Evolutionary conservation across 441 rosid genomes (phyloP).

Genomic region (Gossypium gossypioides): DNA sequence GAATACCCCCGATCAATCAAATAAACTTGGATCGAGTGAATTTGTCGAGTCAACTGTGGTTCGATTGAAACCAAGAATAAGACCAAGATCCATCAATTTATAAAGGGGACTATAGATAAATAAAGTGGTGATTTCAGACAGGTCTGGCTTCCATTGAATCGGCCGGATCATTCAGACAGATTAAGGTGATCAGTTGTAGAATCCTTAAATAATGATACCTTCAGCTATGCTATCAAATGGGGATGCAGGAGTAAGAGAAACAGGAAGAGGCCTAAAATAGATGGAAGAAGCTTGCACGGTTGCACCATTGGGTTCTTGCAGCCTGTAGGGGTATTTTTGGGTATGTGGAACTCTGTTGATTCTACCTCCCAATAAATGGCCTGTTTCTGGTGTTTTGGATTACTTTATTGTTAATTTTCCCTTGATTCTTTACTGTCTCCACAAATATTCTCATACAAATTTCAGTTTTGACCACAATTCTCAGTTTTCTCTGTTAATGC

Average conservation of each 20-base stretch:
- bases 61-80: background rate
- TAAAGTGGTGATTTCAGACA: background rate
- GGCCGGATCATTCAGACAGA: background rate
- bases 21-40: no score
- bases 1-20: no score
- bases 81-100: background rate
- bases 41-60: no score
- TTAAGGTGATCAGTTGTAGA: background rate
- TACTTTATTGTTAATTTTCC: background rate
- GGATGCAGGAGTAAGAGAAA: slow-evolving; percentile 22
- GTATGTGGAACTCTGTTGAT: background rate
- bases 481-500: background rate
- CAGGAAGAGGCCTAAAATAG: slow-evolving; percentile 20
- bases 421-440: background rate
- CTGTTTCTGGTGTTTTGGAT: background rate
- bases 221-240: background rate
- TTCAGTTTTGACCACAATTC: no score
- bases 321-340: background rate
- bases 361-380: background rate
- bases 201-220: background rate
- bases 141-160: no score
- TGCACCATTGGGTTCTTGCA: background rate
- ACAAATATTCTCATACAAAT: no score
- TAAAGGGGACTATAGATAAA: background rate
- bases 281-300: background rate